phyloP scores from a whole-genome alignment of 2,329 filamentous ascomycete species.

The Botryosphaeria dothidea region DNA sequence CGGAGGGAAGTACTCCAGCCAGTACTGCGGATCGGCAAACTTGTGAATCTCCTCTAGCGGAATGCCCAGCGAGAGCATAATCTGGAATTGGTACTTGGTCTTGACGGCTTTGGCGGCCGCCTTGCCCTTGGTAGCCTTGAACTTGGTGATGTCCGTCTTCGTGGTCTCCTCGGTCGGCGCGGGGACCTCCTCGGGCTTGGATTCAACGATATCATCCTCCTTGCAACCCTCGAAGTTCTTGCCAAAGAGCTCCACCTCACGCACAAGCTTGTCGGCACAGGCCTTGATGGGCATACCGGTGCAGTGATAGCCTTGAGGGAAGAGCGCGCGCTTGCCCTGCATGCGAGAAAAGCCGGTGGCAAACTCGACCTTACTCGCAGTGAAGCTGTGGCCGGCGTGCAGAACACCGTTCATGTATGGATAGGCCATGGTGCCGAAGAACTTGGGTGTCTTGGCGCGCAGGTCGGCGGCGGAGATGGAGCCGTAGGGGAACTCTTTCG shows the following conservation, averaged over 20 bases:
- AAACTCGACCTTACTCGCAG: slow-evolving; percentile 91
- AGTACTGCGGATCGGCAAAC: slow-evolving; percentile 88
- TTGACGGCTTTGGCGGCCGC: slow-evolving; percentile 85
- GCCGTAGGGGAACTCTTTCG: slow-evolving; percentile 73
- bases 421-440: slow-evolving; percentile 79
- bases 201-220: slow-evolving; percentile 40
- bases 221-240: slow-evolving; percentile 76
- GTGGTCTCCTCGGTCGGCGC: slow-evolving; percentile 63
- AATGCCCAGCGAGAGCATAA: slow-evolving; percentile 89
- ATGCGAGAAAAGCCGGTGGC: slow-evolving; percentile 82
- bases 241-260: slow-evolving; percentile 88
- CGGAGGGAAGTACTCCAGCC: slow-evolving; percentile 91
- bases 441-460: slow-evolving; percentile 82
- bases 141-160: slow-evolving; percentile 87
- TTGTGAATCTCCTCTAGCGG: slow-evolving; percentile 85
- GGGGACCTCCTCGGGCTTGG: slow-evolving; percentile 52
- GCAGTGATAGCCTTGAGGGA: slow-evolving; percentile 92
- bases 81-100: slow-evolving; percentile 94
- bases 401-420: slow-evolving; percentile 55
- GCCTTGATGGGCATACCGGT: slow-evolving; percentile 99
- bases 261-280: slow-evolving; percentile 89
- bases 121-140: slow-evolving; percentile 76
- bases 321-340: slow-evolving; percentile 84
- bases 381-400: slow-evolving; percentile 91
- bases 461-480: slow-evolving; percentile 73